Percentiles rank a stretch among this genome's conserved stretches.
phyloP scores from a whole-genome alignment of 768 basidiomycete genomes.

The Galerina marginata region DNA sequence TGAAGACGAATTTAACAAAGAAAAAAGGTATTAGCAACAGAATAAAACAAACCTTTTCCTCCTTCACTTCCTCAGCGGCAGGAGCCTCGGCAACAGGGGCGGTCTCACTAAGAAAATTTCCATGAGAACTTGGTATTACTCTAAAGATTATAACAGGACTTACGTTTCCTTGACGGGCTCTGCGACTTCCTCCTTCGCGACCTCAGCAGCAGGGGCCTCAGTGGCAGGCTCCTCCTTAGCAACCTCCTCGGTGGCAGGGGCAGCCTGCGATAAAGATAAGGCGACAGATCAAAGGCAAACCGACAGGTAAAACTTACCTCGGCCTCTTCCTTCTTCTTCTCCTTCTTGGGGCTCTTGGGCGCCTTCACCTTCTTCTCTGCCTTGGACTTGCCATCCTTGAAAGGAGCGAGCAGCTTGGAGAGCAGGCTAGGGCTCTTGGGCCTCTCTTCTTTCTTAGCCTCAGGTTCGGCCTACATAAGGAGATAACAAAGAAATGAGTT shows the following conservation, averaged over 20 bases:
- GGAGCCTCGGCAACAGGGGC: slow-evolving; percentile 48
- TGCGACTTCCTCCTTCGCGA: slow-evolving; percentile 70
- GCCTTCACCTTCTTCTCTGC: slow-evolving; percentile 63
- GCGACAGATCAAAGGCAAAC: background rate
- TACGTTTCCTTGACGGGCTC: slow-evolving; percentile 79
- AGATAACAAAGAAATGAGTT: slow-evolving; percentile 18
- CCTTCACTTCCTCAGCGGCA: slow-evolving; percentile 57
- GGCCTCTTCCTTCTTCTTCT: slow-evolving; percentile 79
- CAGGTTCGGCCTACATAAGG: slow-evolving; percentile 45
- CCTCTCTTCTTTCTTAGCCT: slow-evolving; percentile 76
- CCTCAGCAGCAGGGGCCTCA: slow-evolving; percentile 55
- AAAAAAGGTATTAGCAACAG: background rate
- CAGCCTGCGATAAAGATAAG: slow-evolving; percentile 29
- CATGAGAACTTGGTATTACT: slow-evolving; percentile 1
- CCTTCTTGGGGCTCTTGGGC: slow-evolving; percentile 81
- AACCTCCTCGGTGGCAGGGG: slow-evolving; percentile 50
- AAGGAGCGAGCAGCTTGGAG: slow-evolving; percentile 77
- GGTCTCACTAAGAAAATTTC: slow-evolving; percentile 24
- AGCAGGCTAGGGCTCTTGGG: slow-evolving; percentile 83
- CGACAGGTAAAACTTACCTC: slow-evolving; percentile 46
- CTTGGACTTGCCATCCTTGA: slow-evolving; percentile 60
- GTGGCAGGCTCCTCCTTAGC: slow-evolving; percentile 47
- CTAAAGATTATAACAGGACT: slow-evolving; percentile 30
- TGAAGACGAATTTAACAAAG: background rate
- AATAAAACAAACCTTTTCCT: slow-evolving; percentile 57